Percentiles rank a stretch among this genome's conserved stretches.
phyloP scores from a whole-genome alignment of 805 yeast species.

The Wickerhamiella parazyma region DNA sequence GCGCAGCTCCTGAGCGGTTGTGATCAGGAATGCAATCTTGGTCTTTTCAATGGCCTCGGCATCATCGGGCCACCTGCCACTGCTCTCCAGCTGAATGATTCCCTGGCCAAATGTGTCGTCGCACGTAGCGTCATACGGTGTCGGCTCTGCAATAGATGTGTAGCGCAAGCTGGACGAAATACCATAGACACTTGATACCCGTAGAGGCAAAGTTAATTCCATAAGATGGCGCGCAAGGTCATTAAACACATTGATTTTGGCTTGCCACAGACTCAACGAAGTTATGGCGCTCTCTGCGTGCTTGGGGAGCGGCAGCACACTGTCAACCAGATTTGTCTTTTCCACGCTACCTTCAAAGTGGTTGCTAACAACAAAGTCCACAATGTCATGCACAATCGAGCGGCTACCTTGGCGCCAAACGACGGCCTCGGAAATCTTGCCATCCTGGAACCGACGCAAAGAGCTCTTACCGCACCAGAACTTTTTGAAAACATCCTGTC shows the following conservation, averaged over 20 bases:
- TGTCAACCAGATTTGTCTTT: constrained; percentile 11
- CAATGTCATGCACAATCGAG: constrained; percentile 52
- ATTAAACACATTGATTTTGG: constrained; percentile 34
- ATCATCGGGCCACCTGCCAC: constrained; percentile 95
- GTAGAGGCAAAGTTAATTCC: constrained; percentile 49
- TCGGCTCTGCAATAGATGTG: constrained; percentile 66
- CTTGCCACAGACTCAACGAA: constrained; percentile 21
- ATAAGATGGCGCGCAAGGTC: constrained; percentile 35
- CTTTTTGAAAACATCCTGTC: constrained; percentile 47
- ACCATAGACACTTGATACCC: constrained; percentile 58
- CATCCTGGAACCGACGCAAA: constrained; percentile 84
- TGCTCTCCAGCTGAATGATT: constrained; percentile 74
- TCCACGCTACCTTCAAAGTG: constrained; percentile 35
- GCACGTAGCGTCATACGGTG: constrained; percentile 40
- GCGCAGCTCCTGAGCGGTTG: constrained; percentile 39
- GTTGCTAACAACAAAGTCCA: constrained; percentile 45
- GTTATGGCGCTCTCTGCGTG: constrained; percentile 36
- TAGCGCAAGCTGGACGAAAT: constrained; percentile 62
- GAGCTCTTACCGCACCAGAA: constrained; percentile 88
- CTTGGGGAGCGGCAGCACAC: constrained; percentile 41
- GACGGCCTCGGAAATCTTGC: constrained; percentile 78
- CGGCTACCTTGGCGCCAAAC: constrained; percentile 53
- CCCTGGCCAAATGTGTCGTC: constrained; percentile 48
- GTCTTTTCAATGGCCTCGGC: constrained; percentile 70
- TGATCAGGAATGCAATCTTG: constrained; percentile 76